Base-by-base conservation (phyloP, 805 yeast species). In the Wickerhamiella domercqiae region DNA sequence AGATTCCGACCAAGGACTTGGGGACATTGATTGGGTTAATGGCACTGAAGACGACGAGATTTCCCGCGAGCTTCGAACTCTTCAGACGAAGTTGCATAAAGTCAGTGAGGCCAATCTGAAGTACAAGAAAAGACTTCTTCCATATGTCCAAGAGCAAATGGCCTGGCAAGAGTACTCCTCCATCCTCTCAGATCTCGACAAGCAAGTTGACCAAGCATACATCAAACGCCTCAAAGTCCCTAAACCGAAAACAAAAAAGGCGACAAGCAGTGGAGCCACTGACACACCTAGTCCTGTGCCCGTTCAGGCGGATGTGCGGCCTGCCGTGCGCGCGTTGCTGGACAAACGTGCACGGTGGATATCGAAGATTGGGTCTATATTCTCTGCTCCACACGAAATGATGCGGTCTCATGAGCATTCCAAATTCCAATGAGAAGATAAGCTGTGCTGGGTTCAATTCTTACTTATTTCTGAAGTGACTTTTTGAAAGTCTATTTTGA, bases 191-290 rank as follows among this genome's bases (percentile, higher is more conserved):
- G 97, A 90, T 53, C 64, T 90, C 47, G 96, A 90, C 56, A 90
- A 87, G 55, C 99, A 90, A 59, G 86, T 90, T 26, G 98, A 90
- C 54, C 96, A 82, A 56, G 86, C 93, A 16, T 90, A 86, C 54
- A 61, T 79, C 45, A 79, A 84, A 56, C 66, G 96, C 42, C 68
- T 79, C 39, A 73, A 84, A 48, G 82, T 75, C 5, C 75, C 83
- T 39, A 78, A 69, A 50, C 73, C 71, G 53, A 64, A 71, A 47
- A 73, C 73, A 59, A 76, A 75, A 59, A 62, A 63, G 44, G 62
- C 59, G 14, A 13, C 32, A 3, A 13, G 17, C 32, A 4, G 29
- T 11, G 39, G 46, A 20, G 37, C 39, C 34, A 49, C 48, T 13
- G n/a, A n/a, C n/a, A 16, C 36, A 17, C 43, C 39, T 18, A 44